Base-by-base conservation (phyloP, 495 filamentous ascomycete species). In the Xylaria sp. region DNA sequence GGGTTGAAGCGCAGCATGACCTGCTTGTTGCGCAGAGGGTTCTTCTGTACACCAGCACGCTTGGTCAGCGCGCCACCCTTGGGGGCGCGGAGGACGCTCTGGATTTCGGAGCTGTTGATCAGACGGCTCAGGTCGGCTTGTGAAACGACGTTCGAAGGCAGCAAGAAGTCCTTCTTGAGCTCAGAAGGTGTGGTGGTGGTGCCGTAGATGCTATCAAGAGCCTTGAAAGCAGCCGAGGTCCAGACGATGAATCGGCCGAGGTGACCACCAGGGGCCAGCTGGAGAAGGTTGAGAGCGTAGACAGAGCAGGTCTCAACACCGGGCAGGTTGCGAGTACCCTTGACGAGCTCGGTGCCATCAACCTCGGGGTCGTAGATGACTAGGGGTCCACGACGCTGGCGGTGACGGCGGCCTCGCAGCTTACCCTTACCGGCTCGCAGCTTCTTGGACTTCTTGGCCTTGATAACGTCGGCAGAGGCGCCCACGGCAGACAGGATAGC, bases 211-310 rank as follows among this genome's bases (percentile, higher is more conserved):
- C 88, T 87, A 86, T 98, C 94, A 71, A 99, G 93, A 72, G 96
- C 93, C 84, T 93, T 89, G 88, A 99, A 98, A 64, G 96, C 96
- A 72, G 93, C 89, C 70, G 97, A 97, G 75, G 96, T 95, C 96
- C 96, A 99, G 88, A 99, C 89, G 83, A 98, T 89, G 90, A 99
- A 99, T 80, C 96, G 97, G 78, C 96, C 96, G 80, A 99, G 93
- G 86, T 99, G 96, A 78, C 96, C 96, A 89, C 96, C 96, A 70
- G 96, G 96, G 74, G 96, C 96, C 80, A 99, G 93, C 87, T 98
- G 96, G 81, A 99, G 92, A 79, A 99, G 95, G 89, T 99, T 99
- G 77, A 99, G 90, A 71, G 93, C 88, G 86, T 91, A 95, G 82
- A 99, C 96, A 68, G 94, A 91, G 80, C 88, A 95, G 74, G 94